Base-by-base conservation (phyloP, 2,329 filamentous ascomycete species). In the Colletotrichum musae region DNA sequence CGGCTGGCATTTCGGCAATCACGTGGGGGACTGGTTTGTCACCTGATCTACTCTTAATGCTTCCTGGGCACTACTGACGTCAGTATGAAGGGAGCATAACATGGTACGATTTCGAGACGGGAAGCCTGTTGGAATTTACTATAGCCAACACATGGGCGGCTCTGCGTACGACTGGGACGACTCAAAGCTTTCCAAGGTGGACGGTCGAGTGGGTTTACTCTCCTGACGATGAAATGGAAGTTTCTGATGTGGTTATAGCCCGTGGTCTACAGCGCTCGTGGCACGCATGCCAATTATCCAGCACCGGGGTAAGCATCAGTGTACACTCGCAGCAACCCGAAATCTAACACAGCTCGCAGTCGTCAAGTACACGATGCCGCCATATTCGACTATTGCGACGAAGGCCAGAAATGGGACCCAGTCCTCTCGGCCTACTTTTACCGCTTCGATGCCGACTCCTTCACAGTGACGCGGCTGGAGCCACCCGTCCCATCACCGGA, bases 361-460 rank as follows among this genome's bases (percentile, higher is more conserved):
- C 39, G 75, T 9, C 79, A 80, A 51, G 50, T 80, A 4, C 79
- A 81, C 50, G 76, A 80, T 39, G 69, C 68, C 4, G 79, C 72
- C 0, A 18, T 81, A 48, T 36, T 78, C 12, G 79, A 81, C 63
- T 78, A 77, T 41, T 81, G 79, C 51, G 74, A 80, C n/a, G 68
- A 74, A 47, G 79, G 79, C 1, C 72, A 68, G 18, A 71, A 64
- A 6, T 81, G 79, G 79, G 78, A 81, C 57, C 79, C 79, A 0
- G 58, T 80, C 2, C 72, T 75, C 3, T 80, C 79, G 2, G 79
- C 79, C 15, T 79, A 80, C 67, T 80, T 80, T 50, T 81, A 80
- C 51, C 75, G 71, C 36, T 75, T 79, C 53, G 68, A 80, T n/a
- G 70, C 77, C 6, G 39, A 66, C 1, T 73, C 72, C 1, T 74